Evolutionary conservation across 1,139 yeast genomes (phyloP).

Genomic region (Hemisphaericaspora subhashii): DNA sequence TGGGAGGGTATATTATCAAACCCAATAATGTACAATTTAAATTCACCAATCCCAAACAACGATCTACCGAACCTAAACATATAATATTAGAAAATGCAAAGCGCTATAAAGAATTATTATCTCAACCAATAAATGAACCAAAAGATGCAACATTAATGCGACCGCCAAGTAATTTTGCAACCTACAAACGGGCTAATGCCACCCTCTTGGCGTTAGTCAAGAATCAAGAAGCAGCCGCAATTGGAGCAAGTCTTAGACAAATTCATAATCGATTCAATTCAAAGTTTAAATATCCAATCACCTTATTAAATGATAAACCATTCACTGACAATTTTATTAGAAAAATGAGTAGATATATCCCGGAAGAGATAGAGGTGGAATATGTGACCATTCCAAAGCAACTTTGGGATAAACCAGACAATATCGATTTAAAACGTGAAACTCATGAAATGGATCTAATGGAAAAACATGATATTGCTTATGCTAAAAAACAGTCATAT

Average conservation of each 20-base stretch:
- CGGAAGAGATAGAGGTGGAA: constrained; percentile 46
- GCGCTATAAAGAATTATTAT: constrained; percentile 32
- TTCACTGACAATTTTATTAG: constrained; percentile 59
- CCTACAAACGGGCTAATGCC: constrained; percentile 61
- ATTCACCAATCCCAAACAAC: constrained; percentile 31
- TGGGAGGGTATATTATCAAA: constrained; percentile 12
- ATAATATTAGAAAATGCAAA: constrained; percentile 34
- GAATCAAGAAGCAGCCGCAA: constrained; percentile 54
- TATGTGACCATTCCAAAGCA: constrained; percentile 58
- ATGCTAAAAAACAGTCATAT: constrained; percentile 62
- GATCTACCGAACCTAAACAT: constrained; percentile 27
- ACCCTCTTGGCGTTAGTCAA: constrained; percentile 72
- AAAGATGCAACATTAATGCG: constrained; percentile 43
- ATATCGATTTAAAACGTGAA: constrained; percentile 49
- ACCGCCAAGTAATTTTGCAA: constrained; percentile 29
- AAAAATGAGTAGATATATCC: constrained; percentile 36
- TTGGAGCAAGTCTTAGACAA: constrained; percentile 52
- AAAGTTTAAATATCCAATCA: constrained; percentile 77
- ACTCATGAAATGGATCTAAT: constrained; percentile 38
- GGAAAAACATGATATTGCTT: constrained; percentile 52
- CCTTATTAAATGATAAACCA: constrained; percentile 70
- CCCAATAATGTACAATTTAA: constrained; percentile 34
- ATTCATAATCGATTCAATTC: constrained; percentile 66
- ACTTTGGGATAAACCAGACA: constrained; percentile 66
- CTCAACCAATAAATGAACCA: constrained; percentile 45